These are phyloP conservation scores for Pleurotus djamor DNA, from an alignment of 768 basidiomycete genomes.

Conservation along the genomic window DNA sequence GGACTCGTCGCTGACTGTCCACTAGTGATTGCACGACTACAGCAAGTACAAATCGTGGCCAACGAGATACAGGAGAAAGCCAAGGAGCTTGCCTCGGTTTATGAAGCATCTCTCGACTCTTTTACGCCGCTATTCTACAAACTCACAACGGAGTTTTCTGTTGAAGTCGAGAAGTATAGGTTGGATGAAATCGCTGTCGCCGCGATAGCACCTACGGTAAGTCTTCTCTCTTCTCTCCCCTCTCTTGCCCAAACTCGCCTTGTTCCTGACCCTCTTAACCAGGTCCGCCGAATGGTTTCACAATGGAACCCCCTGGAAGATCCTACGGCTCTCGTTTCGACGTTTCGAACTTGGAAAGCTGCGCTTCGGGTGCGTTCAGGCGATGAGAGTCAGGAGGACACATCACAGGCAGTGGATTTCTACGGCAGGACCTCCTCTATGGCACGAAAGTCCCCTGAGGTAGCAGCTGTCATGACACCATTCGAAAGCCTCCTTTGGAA, in stretches of 20 bases:
- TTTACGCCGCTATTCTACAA: slow-evolving; percentile 73
- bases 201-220: slow-evolving; percentile 78
- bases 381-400: slow-evolving; percentile 27
- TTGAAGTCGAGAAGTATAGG: slow-evolving; percentile 75
- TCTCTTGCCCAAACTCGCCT: too few species aligned
- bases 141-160: slow-evolving; percentile 64
- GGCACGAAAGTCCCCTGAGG: neutral
- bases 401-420: slow-evolving; percentile 35
- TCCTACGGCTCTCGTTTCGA: slow-evolving; percentile 61
- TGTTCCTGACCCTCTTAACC: too few species aligned
- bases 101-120: slow-evolving; percentile 71
- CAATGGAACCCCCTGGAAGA: slow-evolving; percentile 84
- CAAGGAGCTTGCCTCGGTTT: slow-evolving; percentile 59
- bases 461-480: slow-evolving; percentile 68
- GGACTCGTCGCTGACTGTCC: slow-evolving; percentile 2
- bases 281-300: slow-evolving; percentile 70
- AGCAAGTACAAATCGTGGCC: slow-evolving; percentile 73
- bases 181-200: slow-evolving; percentile 94
- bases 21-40: slow-evolving; percentile 75
- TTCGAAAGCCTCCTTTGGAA: slow-evolving; percentile 96
- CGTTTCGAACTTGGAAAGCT: slow-evolving; percentile 67
- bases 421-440: slow-evolving; percentile 35
- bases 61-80: slow-evolving; percentile 67
- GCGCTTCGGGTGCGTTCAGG: slow-evolving; percentile 58
- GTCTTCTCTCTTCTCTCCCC: slow-evolving; percentile 12